A percentile compares a stretch with the other conserved stretches of the same genome.
Evolutionary conservation across 441 rosid genomes (phyloP).

Genomic region (Euphorbia schlechtendalii): DNA sequence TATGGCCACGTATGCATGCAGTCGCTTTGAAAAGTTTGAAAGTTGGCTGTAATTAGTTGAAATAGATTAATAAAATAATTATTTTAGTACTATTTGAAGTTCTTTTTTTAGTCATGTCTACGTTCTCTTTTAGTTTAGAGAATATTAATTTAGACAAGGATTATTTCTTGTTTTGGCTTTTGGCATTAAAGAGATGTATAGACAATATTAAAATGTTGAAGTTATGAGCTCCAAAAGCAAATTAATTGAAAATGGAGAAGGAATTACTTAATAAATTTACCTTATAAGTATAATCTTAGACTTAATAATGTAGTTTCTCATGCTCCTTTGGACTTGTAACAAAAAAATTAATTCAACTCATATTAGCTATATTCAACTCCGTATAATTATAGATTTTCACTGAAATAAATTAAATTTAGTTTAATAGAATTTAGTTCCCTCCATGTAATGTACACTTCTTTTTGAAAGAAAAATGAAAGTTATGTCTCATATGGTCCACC

Average conservation of each 20-base stretch:
- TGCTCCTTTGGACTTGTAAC: too few species aligned
- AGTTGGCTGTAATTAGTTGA: not conserved
- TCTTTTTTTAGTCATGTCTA: too few species aligned
- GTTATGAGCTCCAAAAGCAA: constrained; percentile 7
- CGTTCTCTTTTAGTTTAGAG: not conserved
- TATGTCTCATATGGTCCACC: constrained; percentile 19
- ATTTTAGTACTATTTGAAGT: too few species aligned
- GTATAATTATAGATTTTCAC: too few species aligned
- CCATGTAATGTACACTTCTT: too few species aligned
- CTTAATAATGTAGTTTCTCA: constrained; percentile 10
- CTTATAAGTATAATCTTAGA: constrained; percentile 14
- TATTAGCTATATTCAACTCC: too few species aligned
- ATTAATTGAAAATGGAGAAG: constrained; percentile 4
- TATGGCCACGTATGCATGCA: not conserved
- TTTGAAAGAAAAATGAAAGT: not conserved
- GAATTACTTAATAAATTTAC: constrained; percentile 1
- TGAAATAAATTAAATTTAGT: too few species aligned
- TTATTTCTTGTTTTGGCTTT: too few species aligned
- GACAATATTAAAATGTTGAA: not conserved
- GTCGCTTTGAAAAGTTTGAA: not conserved
- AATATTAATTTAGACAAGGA: not conserved
- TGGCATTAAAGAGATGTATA: not conserved
- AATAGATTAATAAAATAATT: not conserved
- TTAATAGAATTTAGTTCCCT: too few species aligned
- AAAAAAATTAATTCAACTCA: too few species aligned